Evolutionary conservation across 768 basidiomycete species (phyloP).

Genomic region (Amanita rubescens): DNA sequence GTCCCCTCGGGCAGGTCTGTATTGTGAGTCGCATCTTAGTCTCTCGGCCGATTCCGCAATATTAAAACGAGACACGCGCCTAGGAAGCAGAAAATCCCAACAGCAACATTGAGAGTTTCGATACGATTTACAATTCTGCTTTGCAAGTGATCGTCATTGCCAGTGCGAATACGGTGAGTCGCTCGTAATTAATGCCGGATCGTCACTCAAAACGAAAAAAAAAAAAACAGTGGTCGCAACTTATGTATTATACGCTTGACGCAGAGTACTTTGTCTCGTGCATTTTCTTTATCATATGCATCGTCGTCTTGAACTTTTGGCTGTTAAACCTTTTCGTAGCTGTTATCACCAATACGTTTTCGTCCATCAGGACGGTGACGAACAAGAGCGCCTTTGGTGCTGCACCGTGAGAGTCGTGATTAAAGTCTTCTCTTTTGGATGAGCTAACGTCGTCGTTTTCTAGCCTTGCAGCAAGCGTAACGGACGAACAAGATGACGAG

Average conservation of each 20-base stretch:
- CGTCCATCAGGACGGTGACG: slow-evolving; percentile 79
- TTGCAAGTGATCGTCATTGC: slow-evolving; percentile 84
- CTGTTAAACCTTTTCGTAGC: slow-evolving; percentile 90
- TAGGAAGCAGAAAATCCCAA: slow-evolving; percentile 68
- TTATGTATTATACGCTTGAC: slow-evolving; percentile 89
- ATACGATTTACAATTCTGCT: slow-evolving; percentile 75
- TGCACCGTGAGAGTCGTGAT: slow-evolving; percentile 56
- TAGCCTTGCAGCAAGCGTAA: slow-evolving; percentile 25
- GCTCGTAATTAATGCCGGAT: not conserved
- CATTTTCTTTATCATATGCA: slow-evolving; percentile 77
- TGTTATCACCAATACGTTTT: slow-evolving; percentile 92
- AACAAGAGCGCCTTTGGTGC: slow-evolving; percentile 91
- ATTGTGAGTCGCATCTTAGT: slow-evolving; percentile 34
- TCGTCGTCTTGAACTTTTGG: slow-evolving; percentile 91
- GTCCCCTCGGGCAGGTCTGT: slow-evolving; percentile 82
- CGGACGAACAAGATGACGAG: slow-evolving; percentile 57
- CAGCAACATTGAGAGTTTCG: slow-evolving; percentile 68
- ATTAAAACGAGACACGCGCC: too few relatives aligned
- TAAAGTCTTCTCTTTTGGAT: not conserved
- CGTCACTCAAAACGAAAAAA: not conserved
- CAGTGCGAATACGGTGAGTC: slow-evolving; percentile 67
- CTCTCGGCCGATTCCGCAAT: not conserved
- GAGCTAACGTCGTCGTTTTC: not conserved
- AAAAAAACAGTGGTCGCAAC: slow-evolving; percentile 51
- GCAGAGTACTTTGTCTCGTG: slow-evolving; percentile 85